Base-by-base conservation (phyloP, 139 green algal genomes). In the Chlamydomonas eustigma region DNA sequence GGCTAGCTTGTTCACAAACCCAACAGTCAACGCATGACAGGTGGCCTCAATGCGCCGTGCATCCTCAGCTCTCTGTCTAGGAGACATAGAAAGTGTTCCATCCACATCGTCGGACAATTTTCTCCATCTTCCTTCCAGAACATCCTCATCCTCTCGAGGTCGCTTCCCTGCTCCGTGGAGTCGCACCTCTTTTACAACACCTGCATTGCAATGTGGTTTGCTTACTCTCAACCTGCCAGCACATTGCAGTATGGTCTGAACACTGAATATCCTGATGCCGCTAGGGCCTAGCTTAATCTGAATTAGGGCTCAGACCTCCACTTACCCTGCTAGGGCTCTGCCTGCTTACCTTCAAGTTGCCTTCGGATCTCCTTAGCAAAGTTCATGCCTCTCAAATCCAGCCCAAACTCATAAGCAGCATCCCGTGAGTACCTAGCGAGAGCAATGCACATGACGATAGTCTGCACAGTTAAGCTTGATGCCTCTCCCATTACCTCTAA, bases 1-100 rank as follows among this genome's bases (percentile, higher is more conserved):
- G 0, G 94, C 94, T 22, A 98, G 80, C 79, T 84, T 88, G 81
- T 93, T 94, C 0, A 89, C 92, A 84, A 94, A 97, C 2, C 94
- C 94, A 22, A 92, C 72, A 6, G 87, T 89, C 24, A 97, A 66
- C 2, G 91, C 44, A 18, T 18, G 44, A 58, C 44, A 58, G 12
- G 44, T 58, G 12, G 44, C 44, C 44, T 58, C 44, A 18, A 58
- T 18, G 63, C 64, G 4, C 58, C 36, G 4, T 68, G 32, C 71
- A 44, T 34, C 44, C 22, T 36, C 44, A 30, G 63, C 50, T n/a
- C 71, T 4, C 32, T 44, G 6, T 28, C 2, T 44, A 31, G 39
- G 22, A 2, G 37, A 18, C 44, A 1, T 31, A 12, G 44, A 18
- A n/a, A n/a, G n/a, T n/a, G n/a, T n/a, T 18, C 44, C 44, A 18